These are phyloP conservation scores for Fusarium stilboides DNA, from an alignment of 2,329 filamentous ascomycete species.

Conservation along the genomic window DNA sequence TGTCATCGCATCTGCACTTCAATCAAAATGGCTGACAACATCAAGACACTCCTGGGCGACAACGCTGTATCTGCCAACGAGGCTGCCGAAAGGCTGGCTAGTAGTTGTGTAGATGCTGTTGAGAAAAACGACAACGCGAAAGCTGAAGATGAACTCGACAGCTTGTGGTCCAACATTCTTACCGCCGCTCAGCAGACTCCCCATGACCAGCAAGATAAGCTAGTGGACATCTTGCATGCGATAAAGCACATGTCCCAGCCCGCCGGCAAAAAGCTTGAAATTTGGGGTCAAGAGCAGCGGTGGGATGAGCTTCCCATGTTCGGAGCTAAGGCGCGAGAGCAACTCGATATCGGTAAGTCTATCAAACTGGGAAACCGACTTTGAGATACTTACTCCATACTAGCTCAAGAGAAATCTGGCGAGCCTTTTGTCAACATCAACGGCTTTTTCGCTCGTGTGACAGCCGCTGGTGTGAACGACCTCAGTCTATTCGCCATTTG, in stretches of 20 bases:
- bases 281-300: conserved; percentile 38
- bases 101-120: conserved; percentile 24
- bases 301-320: conserved; percentile 43
- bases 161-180: conserved; percentile 36
- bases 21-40: conserved; percentile 30
- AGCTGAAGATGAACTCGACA: conserved; percentile 29
- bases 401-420: conserved; percentile 33
- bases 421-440: conserved; percentile 29
- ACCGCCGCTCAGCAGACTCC: conserved; percentile 40
- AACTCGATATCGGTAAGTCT: conserved; percentile 35
- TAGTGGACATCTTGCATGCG: conserved; percentile 40
- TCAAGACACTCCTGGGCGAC: conserved; percentile 16
- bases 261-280: conserved; percentile 26
- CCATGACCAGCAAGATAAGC: conserved; percentile 41
- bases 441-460: conserved; percentile 39
- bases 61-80: conserved; percentile 21
- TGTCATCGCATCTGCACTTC: not conserved
- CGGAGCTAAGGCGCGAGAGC: conserved; percentile 32
- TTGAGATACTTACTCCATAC: not conserved
- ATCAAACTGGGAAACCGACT: accelerated
- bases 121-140: conserved; percentile 23
- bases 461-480: conserved; percentile 26
- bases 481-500: conserved; percentile 41
- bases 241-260: conserved; percentile 35
- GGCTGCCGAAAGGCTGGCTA: conserved; percentile 29